Evolutionary conservation across 2,329 filamentous ascomycete species (phyloP), one percentile per base, ranked within the genome.

Genomic region (Colletotrichum sublineola): DNA sequence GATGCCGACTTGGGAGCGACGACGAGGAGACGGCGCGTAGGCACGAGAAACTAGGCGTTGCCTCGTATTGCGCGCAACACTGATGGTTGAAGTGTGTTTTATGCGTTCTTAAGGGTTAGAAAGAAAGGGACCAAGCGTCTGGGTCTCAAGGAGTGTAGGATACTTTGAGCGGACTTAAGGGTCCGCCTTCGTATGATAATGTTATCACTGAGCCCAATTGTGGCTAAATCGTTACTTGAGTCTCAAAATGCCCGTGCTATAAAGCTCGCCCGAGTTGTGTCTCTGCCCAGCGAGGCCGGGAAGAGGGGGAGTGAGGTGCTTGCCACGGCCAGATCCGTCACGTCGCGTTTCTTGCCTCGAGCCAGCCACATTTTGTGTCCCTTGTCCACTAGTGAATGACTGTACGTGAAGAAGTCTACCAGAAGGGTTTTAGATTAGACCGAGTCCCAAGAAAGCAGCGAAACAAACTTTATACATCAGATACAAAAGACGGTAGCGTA

Each of bases 1-100:
- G 86, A 88, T 56, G 82, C 78, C 8, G 81, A 82, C 33, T 76
- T 78, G 24, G 74, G 75, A 1, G 71, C 77, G 31, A 79, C 79
- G 38, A 76, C 78, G 5, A 84, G 84, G 74, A 79, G 81, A 68
- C 76, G 82, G 67, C 82, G 81, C 57, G 75, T 82, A 44, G 78
- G 77, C 56, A 78, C 78, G 29, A 80, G 82, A 75, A 79, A 77
- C 58, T 84, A 79, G 77, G 73, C 44, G 71, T 75, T 65, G 48
- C 73, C 69, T 36, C 42, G 31, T 15, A 69, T 72, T 52, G 48
- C 46, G 60, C 64, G 62, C 62, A 24, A 2, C 20, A 44, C 36
- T 38, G 18, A 29, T 63, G 38, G n/a, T 29, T 66, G 53, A 44
- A 60, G 36, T 40, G 24, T 40, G 15, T 20, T 42, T 20, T 12